Percentiles rank a stretch among this genome's conserved stretches.
These are phyloP conservation scores for Citropsis articulata DNA, from an alignment of 345 rosid species.

Conservation along the genomic window DNA sequence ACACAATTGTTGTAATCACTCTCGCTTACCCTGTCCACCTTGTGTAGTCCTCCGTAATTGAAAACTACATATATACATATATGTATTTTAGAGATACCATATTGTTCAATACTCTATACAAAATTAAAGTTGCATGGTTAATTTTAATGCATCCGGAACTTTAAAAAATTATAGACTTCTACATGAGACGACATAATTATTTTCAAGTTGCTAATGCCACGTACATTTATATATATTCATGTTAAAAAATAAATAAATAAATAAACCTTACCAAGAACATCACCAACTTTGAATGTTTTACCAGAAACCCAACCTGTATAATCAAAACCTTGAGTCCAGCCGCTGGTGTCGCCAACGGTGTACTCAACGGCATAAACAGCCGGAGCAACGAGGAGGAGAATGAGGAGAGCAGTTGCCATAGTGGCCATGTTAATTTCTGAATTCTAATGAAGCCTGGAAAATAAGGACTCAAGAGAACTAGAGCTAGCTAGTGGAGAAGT, in stretches of 20 bases:
- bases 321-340: constrained; percentile 33
- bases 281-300: constrained; percentile 43
- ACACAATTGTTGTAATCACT: constrained; percentile 35
- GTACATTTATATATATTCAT: too few species aligned
- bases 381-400: constrained; percentile 34
- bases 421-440: constrained; percentile 8
- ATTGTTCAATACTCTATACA: too few species aligned
- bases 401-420: constrained; percentile 24
- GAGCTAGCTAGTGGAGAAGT: neutral
- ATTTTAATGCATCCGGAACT: too few species aligned
- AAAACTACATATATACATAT: constrained; percentile 29
- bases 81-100: neutral
- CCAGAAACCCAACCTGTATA: constrained; percentile 34
- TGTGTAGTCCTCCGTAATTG: constrained; percentile 30
- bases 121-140: too few species aligned
- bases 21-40: constrained; percentile 31
- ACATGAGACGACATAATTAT: neutral
- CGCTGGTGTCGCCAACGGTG: constrained; percentile 36
- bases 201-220: too few species aligned
- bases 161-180: too few species aligned
- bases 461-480: neutral
- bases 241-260: neutral
- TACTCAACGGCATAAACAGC: constrained; percentile 28
- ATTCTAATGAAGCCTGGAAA: neutral
- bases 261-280: constrained; percentile 35